A percentile compares a stretch with the other conserved stretches of the same genome.
Conservation (phyloP, 129 eudicot species). For the Helichrysum umbraculigerum region DNA sequence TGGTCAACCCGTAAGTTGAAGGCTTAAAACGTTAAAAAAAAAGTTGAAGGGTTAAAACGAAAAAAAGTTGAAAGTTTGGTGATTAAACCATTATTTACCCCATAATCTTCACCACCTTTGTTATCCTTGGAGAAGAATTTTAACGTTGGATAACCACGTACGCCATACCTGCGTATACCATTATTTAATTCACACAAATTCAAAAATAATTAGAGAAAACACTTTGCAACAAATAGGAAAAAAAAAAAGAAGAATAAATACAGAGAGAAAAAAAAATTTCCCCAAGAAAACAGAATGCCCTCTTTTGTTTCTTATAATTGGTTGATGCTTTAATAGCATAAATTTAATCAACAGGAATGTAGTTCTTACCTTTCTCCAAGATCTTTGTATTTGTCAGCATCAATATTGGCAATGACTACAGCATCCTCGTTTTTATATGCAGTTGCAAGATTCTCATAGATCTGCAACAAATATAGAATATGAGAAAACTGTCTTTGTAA, state of each 20-base stretch:
- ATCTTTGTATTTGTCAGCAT: constrained; percentile 65
- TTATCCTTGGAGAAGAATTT: constrained; percentile 83
- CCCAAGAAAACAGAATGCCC: no score
- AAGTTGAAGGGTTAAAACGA: no score
- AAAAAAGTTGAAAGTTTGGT: no score
- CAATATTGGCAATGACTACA: constrained; percentile 76
- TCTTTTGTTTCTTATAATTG: not conserved
- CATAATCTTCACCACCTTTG: constrained; percentile 84
- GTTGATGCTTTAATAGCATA: not conserved
- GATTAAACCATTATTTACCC: no score
- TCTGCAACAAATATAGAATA: constrained; percentile 38
- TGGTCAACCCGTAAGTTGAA: no score
- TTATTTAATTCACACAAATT: not conserved
- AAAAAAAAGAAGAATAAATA: no score
- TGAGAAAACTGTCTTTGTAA: constrained; percentile 7
- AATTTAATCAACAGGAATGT: not conserved
- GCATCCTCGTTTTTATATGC: constrained; percentile 62
- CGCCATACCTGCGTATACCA: constrained; percentile 52
- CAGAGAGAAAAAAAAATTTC: no score
- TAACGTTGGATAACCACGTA: constrained; percentile 70
- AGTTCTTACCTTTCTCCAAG: constrained; percentile 60
- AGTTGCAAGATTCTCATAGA: constrained; percentile 75
- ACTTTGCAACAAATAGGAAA: no score
- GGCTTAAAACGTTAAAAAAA: no score
- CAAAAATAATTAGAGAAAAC: not conserved